phyloP scores from a whole-genome alignment of 306 rosid species.

The Senna tora region DNA sequence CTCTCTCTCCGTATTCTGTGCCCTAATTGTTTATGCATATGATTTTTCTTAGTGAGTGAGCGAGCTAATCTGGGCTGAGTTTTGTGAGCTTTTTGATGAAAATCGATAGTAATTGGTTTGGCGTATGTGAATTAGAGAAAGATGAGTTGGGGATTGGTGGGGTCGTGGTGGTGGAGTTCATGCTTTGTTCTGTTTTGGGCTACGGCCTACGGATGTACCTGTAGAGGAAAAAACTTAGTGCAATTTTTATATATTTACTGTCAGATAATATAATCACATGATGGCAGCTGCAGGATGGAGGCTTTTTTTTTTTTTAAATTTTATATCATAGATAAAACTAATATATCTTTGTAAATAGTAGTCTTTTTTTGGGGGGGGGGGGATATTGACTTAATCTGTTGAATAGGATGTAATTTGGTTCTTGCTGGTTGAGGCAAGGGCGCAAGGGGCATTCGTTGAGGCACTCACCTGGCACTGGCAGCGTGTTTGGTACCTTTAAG shows the following conservation, averaged over 20 bases:
- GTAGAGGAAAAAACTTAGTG: no score
- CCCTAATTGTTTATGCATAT: not conserved
- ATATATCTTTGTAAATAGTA: no score
- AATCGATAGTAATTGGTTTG: not conserved
- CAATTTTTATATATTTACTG: no score
- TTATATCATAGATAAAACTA: no score
- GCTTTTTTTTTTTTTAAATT: no score
- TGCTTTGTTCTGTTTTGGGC: no score
- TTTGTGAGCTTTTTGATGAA: not conserved
- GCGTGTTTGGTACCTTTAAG: not conserved
- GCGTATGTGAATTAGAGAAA: not conserved
- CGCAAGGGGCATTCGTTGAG: not conserved
- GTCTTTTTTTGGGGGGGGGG: no score
- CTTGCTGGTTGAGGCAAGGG: not conserved
- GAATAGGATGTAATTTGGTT: not conserved
- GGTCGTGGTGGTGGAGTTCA: no score
- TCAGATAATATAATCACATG: no score
- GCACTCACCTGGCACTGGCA: not conserved
- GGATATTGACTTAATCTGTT: not conserved
- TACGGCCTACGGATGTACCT: no score
- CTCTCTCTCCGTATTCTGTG: no score
- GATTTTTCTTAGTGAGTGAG: slow-evolving; percentile 4
- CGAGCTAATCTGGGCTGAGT: not conserved
- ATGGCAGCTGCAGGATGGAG: no score
- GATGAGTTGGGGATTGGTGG: slow-evolving; percentile 10